phyloP scores from a whole-genome alignment of 2,329 filamentous ascomycete genomes.

The Monilinia aucupariae region DNA sequence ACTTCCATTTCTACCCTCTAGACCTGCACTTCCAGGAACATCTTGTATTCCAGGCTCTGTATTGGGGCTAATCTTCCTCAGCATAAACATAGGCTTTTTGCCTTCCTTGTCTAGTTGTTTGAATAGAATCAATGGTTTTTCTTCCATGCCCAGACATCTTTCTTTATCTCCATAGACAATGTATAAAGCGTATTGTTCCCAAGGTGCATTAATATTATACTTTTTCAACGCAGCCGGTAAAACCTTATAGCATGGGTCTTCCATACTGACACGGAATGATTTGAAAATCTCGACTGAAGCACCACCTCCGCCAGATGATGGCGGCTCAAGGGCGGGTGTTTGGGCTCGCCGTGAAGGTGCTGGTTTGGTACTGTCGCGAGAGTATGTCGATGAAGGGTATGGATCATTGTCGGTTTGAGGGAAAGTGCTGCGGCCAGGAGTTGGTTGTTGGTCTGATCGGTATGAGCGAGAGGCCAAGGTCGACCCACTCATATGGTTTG shows the following conservation, averaged over 20 bases:
- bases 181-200: constrained; percentile 94
- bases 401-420: constrained; percentile 43
- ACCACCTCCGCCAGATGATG: constrained; percentile 42
- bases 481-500: constrained; percentile 27
- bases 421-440: constrained; percentile 51
- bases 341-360: constrained; percentile 50
- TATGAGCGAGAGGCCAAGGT: constrained; percentile 59
- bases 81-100: constrained; percentile 84
- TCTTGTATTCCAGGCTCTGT: constrained; percentile 38
- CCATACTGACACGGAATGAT: constrained; percentile 94
- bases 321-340: constrained; percentile 58
- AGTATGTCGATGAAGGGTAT: constrained; percentile 31
- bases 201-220: constrained; percentile 97
- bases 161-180: constrained; percentile 99
- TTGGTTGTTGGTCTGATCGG: constrained; percentile 44
- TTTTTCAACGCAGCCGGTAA: constrained; percentile 92
- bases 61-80: constrained; percentile 44
- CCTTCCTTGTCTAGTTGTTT: constrained; percentile 97
- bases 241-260: constrained; percentile 96
- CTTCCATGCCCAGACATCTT: constrained; percentile 82
- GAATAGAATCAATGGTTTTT: constrained; percentile 91
- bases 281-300: constrained; percentile 93
- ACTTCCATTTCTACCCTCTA: constrained; percentile 23
- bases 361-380: constrained; percentile 34
- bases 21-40: constrained; percentile 28